Evolutionary conservation across 352 stramenopile genomes (phyloP).

Genomic region (Globisporangium recalcitrans): DNA sequence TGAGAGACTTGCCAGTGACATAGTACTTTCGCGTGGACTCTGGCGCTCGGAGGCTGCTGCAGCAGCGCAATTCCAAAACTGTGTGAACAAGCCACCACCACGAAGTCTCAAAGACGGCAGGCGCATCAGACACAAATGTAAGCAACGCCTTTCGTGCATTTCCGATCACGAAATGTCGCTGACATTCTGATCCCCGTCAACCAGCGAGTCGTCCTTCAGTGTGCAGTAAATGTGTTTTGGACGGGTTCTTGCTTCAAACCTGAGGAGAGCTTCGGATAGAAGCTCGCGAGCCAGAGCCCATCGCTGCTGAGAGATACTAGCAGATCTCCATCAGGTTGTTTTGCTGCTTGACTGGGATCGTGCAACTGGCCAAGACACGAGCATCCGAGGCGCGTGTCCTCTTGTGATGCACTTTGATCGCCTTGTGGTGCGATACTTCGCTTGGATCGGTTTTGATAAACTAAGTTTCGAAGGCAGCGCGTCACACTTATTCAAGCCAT

Average conservation of each 20-base stretch:
- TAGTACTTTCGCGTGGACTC: too few species aligned
- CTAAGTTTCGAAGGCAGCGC: neutral
- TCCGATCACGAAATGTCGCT: neutral
- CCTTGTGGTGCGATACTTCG: neutral
- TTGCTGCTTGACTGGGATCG: too few species aligned
- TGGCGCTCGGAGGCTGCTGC: too few species aligned
- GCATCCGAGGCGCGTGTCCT: neutral
- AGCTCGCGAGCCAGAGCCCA: neutral
- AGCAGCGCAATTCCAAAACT: too few species aligned
- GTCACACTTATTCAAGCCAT: neutral
- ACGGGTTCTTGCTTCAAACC: too few species aligned
- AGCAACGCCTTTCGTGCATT: neutral
- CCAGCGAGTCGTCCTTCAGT: neutral
- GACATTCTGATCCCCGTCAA: neutral
- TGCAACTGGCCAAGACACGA: neutral
- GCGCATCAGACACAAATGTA: neutral
- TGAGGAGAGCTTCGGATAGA: neutral
- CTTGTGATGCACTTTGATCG: conserved; percentile 4
- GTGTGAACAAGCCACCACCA: too few species aligned
- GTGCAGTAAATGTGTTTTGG: too few species aligned
- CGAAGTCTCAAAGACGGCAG: too few species aligned
- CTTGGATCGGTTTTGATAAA: neutral
- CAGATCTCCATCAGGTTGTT: too few species aligned
- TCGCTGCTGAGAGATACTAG: too few species aligned
- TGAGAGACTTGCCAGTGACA: too few species aligned